Conservation (phyloP, 1,139 yeast species). For the Suhomyces kunorum region DNA sequence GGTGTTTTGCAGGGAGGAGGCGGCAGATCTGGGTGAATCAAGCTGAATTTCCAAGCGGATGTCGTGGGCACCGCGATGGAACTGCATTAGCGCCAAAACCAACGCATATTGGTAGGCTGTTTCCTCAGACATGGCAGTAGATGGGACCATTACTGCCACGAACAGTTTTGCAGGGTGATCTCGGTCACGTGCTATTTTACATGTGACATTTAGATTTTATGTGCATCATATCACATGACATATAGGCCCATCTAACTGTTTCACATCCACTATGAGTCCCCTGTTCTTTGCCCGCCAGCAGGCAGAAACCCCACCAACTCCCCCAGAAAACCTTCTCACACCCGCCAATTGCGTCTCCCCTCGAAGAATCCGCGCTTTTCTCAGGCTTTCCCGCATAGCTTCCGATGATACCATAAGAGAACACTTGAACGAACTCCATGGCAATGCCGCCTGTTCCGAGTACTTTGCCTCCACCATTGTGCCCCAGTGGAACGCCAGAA, state of each 20-base stretch:
- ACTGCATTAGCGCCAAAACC: constrained; percentile 20
- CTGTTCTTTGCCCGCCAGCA: background rate
- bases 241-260: background rate
- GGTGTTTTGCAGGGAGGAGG: background rate
- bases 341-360: constrained; percentile 38
- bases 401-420: constrained; percentile 44
- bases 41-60: background rate
- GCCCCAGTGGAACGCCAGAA: constrained; percentile 42
- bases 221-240: background rate
- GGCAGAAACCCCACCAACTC: background rate
- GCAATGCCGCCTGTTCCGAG: constrained; percentile 25
- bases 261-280: constrained; percentile 1
- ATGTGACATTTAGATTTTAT: background rate
- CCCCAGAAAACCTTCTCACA: constrained; percentile 4
- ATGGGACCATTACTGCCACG: background rate
- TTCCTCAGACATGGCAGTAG: constrained; percentile 4
- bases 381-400: constrained; percentile 39
- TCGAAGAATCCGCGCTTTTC: constrained; percentile 38
- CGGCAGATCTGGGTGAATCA: background rate
- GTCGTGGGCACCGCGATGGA: background rate
- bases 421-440: constrained; percentile 36
- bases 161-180: background rate
- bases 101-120: constrained; percentile 22
- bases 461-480: constrained; percentile 32
- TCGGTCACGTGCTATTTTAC: background rate